These are phyloP conservation scores for Rhytidhysteron rufulum DNA, from an alignment of 2,329 filamentous ascomycete genomes.

Conservation along the genomic window DNA sequence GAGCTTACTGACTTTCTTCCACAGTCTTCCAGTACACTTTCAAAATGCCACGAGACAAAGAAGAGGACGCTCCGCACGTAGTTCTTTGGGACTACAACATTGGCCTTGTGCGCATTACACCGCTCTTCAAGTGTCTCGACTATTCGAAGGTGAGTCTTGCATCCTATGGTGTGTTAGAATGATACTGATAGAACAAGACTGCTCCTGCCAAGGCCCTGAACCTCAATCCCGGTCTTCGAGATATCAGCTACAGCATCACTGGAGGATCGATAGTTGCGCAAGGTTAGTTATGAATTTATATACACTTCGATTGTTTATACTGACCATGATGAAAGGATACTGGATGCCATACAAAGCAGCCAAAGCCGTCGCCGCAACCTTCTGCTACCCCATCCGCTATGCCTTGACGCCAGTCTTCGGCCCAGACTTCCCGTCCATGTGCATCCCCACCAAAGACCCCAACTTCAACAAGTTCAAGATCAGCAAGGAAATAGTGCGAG, in stretches of 20 bases:
- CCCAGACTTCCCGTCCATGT: conserved; percentile 69
- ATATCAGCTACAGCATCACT: conserved; percentile 93
- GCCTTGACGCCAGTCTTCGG: conserved; percentile 91
- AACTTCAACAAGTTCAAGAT: conserved; percentile 53
- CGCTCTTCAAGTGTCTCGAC: conserved; percentile 87
- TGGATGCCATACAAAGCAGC: conserved; percentile 94
- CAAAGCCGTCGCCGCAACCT: conserved; percentile 80
- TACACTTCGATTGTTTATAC: no score
- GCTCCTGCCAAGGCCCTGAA: conserved; percentile 73
- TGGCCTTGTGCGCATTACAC: conserved; percentile 88
- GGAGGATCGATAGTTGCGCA: conserved; percentile 87
- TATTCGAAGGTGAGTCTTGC: conserved; percentile 70
- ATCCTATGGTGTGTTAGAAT: not conserved
- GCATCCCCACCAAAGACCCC: conserved; percentile 60
- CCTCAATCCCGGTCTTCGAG: conserved; percentile 72
- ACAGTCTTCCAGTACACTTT: conserved; percentile 83
- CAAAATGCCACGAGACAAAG: conserved; percentile 60
- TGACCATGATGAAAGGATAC: conserved; percentile 60
- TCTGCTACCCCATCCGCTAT: conserved; percentile 79
- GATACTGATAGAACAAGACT: conserved; percentile 56
- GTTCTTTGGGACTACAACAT: conserved; percentile 98
- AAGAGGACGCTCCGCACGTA: conserved; percentile 63
- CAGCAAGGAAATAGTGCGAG: conserved; percentile 33
- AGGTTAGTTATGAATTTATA: conserved; percentile 59
- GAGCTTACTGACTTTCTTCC: conserved; percentile 9